A percentile compares a stretch with the other conserved stretches of the same genome.
Evolutionary conservation across 305 asterid species (phyloP).

Genomic region (Fraxinus sp.): DNA sequence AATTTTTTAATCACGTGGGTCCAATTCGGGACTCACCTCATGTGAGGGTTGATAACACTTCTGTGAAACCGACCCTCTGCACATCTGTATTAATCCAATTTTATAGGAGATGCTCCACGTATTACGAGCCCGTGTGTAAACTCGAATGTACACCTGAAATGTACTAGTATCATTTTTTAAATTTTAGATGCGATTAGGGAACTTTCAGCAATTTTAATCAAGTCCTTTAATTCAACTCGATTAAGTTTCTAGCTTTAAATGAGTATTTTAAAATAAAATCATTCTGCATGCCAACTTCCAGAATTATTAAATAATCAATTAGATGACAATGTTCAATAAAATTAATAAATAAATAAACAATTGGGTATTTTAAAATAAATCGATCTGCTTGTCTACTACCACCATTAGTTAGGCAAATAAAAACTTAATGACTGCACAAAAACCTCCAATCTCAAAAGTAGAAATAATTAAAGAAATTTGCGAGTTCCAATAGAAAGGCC

Average conservation of each 20-base stretch:
- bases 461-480: neutral
- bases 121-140: too few relatives aligned
- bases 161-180: too few relatives aligned
- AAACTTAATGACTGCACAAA: neutral
- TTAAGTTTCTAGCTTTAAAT: neutral
- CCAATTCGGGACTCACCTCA: too few relatives aligned
- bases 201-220: neutral
- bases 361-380: neutral
- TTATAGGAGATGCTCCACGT: too few relatives aligned
- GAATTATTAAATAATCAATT: neutral
- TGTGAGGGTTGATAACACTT: too few relatives aligned
- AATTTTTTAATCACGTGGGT: too few relatives aligned
- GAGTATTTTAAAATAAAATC: too few relatives aligned
- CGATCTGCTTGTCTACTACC: neutral
- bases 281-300: neutral
- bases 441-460: neutral
- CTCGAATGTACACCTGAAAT: too few relatives aligned
- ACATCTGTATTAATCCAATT: too few relatives aligned
- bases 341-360: neutral
- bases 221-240: neutral
- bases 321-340: neutral
- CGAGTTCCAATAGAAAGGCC: neutral
- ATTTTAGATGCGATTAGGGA: neutral
- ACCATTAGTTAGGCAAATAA: neutral
- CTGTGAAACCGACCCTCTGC: too few relatives aligned